Conservation (phyloP, 1,284 basidiomycete species). For the Anthracocystis walkeri region DNA sequence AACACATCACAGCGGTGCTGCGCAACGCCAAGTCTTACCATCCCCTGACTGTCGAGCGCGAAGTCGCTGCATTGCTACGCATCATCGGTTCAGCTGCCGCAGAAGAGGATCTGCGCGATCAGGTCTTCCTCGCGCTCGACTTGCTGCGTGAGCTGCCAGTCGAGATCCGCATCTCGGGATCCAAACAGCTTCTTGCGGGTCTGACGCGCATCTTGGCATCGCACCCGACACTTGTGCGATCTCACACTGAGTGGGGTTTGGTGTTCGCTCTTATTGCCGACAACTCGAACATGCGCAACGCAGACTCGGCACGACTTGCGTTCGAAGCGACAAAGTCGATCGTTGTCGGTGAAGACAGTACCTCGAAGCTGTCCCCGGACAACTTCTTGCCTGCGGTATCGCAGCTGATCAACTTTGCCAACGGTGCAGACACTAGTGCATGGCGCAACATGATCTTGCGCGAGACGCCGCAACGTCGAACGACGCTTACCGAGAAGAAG, state of each 20-base stretch:
- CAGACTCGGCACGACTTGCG: constrained; percentile 86
- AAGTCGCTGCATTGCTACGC: constrained; percentile 76
- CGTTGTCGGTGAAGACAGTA: constrained; percentile 69
- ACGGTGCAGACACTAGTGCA: constrained; percentile 51
- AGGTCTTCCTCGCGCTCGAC: constrained; percentile 92
- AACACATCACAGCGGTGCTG: constrained; percentile 86
- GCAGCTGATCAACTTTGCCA: constrained; percentile 86
- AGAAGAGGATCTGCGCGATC: constrained; percentile 77
- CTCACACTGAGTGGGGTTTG: constrained; percentile 89
- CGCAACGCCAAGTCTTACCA: constrained; percentile 84
- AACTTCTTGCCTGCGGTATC: constrained; percentile 85
- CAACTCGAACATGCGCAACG: constrained; percentile 79
- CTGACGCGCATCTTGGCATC: constrained; percentile 82
- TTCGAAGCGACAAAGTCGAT: constrained; percentile 73
- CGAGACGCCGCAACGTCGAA: constrained; percentile 34
- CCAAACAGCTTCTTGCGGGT: constrained; percentile 89
- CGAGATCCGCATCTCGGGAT: constrained; percentile 82
- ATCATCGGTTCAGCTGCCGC: constrained; percentile 34
- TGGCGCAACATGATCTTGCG: constrained; percentile 52
- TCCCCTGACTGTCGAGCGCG: constrained; percentile 91
- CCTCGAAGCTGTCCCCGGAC: constrained; percentile 75
- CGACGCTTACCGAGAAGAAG: constrained; percentile 68
- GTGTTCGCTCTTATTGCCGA: constrained; percentile 87
- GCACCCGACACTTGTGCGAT: constrained; percentile 73
- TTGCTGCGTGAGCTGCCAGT: constrained; percentile 84